phyloP scores from a whole-genome alignment of 306 rosid species.

The Rosa rugosa region DNA sequence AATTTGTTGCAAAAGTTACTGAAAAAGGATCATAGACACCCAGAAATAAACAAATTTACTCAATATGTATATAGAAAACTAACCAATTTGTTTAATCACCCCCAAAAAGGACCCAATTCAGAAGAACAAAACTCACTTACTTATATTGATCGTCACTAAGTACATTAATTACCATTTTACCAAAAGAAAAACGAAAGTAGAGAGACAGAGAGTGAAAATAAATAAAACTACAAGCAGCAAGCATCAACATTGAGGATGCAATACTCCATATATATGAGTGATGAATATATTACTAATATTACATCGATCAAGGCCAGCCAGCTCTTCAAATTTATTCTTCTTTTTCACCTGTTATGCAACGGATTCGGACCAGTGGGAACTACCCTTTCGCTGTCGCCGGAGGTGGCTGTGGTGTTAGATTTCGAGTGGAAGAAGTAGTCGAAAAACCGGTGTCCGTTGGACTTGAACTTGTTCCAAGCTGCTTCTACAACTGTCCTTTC shows the following conservation, averaged over 20 bases:
- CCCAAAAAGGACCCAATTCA: conserved; percentile 1
- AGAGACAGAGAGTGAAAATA: background rate
- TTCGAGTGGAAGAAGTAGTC: conserved; percentile 33
- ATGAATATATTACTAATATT: conserved; percentile 9
- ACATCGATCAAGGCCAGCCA: conserved; percentile 8
- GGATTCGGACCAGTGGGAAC: conserved; percentile 96
- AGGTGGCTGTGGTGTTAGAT: conserved; percentile 15
- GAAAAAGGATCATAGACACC: background rate
- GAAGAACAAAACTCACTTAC: background rate
- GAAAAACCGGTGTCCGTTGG: conserved; percentile 28
- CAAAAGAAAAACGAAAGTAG: background rate
- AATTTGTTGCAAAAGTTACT: background rate
- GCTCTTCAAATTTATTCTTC: background rate
- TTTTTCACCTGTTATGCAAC: conserved; percentile 67
- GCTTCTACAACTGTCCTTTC: conserved; percentile 12
- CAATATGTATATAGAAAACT: background rate
- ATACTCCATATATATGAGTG: background rate
- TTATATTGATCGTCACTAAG: background rate
- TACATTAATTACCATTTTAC: background rate
- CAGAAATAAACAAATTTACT: background rate
- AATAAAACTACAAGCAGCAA: background rate
- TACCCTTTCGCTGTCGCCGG: conserved; percentile 56
- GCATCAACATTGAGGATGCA: conserved; percentile 12
- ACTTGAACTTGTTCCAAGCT: conserved; percentile 26
- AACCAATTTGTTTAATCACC: background rate